Evolutionary conservation across 441 rosid species (phyloP).

Genomic region (Aquilaria agallochum): DNA sequence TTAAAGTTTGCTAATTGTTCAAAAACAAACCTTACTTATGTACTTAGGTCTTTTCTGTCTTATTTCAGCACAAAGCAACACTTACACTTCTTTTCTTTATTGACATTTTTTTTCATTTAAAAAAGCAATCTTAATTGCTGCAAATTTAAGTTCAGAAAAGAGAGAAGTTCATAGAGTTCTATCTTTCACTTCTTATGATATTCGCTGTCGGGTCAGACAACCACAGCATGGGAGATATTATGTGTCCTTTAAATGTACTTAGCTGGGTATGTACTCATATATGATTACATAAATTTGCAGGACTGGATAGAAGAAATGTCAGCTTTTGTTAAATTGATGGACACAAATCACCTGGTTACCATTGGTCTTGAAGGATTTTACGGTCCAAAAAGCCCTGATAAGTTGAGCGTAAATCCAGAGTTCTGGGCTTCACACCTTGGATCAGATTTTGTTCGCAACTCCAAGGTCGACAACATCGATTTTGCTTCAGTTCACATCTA

Average conservation of each 20-base stretch:
- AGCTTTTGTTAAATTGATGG: conserved; percentile 74
- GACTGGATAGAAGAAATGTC: conserved; percentile 92
- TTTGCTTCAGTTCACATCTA: conserved; percentile 95
- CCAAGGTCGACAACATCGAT: conserved; percentile 49
- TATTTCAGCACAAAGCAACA: too few relatives aligned
- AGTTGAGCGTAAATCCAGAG: conserved; percentile 70
- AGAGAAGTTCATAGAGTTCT: too few relatives aligned
- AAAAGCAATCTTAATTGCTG: too few relatives aligned
- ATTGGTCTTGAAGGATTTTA: conserved; percentile 96
- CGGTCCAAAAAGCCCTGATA: conserved; percentile 81
- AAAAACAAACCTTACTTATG: too few relatives aligned
- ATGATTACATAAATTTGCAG: conserved; percentile 34
- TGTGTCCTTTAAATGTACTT: neutral
- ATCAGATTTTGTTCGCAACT: conserved; percentile 81
- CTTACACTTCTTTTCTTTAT: too few relatives aligned
- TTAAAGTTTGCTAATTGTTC: too few relatives aligned
- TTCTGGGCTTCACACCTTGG: conserved; percentile 78
- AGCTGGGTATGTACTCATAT: conserved; percentile 2
- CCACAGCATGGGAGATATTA: too few relatives aligned
- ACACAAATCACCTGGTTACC: conserved; percentile 78
- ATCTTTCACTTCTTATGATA: too few relatives aligned
- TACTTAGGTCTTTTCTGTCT: too few relatives aligned
- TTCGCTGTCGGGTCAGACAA: too few relatives aligned
- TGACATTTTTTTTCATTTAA: too few relatives aligned
- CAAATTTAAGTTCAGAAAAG: too few relatives aligned